Evolutionary conservation across 768 basidiomycete species (phyloP), one percentile per base, ranked within the genome.

Genomic region (Russula griseocarnosa): DNA sequence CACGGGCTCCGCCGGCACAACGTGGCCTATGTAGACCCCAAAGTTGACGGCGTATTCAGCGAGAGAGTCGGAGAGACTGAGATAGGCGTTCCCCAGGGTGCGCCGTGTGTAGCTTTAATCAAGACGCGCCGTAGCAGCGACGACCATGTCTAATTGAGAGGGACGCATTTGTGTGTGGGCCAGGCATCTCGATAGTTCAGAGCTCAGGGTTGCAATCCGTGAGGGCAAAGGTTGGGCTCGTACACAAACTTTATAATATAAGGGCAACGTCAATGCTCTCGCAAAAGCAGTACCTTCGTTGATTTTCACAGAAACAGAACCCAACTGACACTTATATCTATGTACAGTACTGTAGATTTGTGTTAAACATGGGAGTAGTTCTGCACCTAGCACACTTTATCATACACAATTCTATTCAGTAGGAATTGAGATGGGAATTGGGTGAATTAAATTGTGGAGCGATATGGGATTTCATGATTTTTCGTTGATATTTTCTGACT

Each of bases 101-200:
- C 32, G 32, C 32, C 47, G n/a, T 30, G 55, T 70, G 64, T 34
- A 36, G 3, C 46, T 52, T 18, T 71, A 76, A 22, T 5, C 55
- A 2, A 71, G 70, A 22, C 69, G 75, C 51, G 50, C 74, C 20
- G 61, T 24, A 47, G 59, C 59, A 3, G 20, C 57, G 18, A 47
- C 67, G 1, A 58, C 65, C 22, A 46, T 70, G 67, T 1, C 10
- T 73, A n/a, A 52, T 14, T 16, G 72, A 69, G 14, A 71, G 74
- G 50, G 71, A 75, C n/a, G 69, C 73, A 1, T 85, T 78, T 64
- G 51, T 86, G 14, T 85, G 84, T 70, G 84, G 84, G 3, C 80
- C 83, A 1, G 73, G 72, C 26, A 69, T 67, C 3, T 84, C 82
- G 30, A 74, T 78, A 1, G 53, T 79, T n/a, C 68, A 65, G 5